Evolutionary conservation across 2,329 filamentous ascomycete genomes (phyloP).

Genomic region (Mollisiaceae sp.): DNA sequence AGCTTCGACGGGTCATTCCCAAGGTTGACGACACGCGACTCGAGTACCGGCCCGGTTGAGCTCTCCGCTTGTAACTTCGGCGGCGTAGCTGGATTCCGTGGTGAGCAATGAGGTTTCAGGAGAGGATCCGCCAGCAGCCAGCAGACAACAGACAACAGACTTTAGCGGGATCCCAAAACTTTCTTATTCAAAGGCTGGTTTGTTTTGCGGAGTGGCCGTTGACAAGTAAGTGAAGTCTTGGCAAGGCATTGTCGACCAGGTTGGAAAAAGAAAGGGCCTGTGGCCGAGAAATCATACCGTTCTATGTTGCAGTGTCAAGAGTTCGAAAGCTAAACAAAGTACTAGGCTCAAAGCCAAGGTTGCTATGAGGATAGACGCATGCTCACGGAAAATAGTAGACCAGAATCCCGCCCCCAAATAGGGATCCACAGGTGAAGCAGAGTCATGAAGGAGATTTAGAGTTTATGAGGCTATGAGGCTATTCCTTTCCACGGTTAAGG

Average conservation of each 20-base stretch:
- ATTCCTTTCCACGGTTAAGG: slow-evolving; percentile 1
- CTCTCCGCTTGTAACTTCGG: slow-evolving; percentile 2
- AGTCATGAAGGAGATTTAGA: slow-evolving; percentile 5
- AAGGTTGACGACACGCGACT: neutral
- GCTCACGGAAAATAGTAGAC: neutral
- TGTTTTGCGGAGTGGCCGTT: neutral
- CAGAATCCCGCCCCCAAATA: neutral
- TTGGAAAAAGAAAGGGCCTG: neutral
- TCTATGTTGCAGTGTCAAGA: neutral
- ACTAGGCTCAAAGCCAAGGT: neutral
- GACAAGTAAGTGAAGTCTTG: neutral
- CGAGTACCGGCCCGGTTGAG: neutral
- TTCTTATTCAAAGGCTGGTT: neutral
- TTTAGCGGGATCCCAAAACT: too few relatives aligned
- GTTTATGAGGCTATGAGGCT: slow-evolving; percentile 9
- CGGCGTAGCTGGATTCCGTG: neutral
- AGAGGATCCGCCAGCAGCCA: neutral
- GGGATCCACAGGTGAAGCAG: neutral
- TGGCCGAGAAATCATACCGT: too few relatives aligned
- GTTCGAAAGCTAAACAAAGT: neutral
- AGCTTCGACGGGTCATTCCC: slow-evolving; percentile 1
- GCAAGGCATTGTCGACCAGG: neutral
- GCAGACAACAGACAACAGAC: too few relatives aligned
- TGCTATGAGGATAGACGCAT: neutral
- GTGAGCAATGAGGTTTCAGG: neutral